Evolutionary conservation across 2,329 filamentous ascomycete species (phyloP), one percentile per base, ranked within the genome.

Genomic region (Xylaria multiplex): DNA sequence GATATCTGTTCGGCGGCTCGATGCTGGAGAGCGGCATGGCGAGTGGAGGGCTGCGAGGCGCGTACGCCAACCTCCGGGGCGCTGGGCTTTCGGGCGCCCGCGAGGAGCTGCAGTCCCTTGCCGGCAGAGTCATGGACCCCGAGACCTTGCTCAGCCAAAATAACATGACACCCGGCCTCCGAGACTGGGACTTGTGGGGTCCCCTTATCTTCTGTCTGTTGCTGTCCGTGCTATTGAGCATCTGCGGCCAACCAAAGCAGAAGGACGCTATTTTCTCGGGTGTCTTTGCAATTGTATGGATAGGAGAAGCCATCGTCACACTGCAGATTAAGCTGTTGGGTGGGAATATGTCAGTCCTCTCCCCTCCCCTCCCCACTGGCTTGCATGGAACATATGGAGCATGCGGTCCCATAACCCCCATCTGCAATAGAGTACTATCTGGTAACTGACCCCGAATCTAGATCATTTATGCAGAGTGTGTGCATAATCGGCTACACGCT

Each of bases 181-280:
- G 95, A 68, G 94, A 99, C 81, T 99, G 96, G 96, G 96, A 99
- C 84, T 86, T 99, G 58, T 99, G 96, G 96, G 96, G 96, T 0
- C 96, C 96, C 42, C 83, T 99, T 63, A 89, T 99, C 70, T 99
- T 99, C 83, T 97, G 95, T 75, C 82, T 99, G 71, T 82, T 97
- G 65, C 83, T 99, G 65, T 95, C 93, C 72, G 85, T 97, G 79
- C 88, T 99, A 73, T 84, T 99, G 65, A 97, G 94, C 72, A 88
- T 97, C 77, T 88, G 91, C 69, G 93, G 93, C 14, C 86, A 90
- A 72, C 85, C 86, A 1, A 88, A 93, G 54, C 96, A 99, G 82
- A 92, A 91, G 76, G 93, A 94, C 67, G 81, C 92, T 46, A 94
- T 98, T 32, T 99, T 99, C 79, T 96, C 93, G 42, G 96, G 96